Evolutionary conservation across 2,329 filamentous ascomycete genomes (phyloP).

Genomic region (Microdochium nivale): DNA sequence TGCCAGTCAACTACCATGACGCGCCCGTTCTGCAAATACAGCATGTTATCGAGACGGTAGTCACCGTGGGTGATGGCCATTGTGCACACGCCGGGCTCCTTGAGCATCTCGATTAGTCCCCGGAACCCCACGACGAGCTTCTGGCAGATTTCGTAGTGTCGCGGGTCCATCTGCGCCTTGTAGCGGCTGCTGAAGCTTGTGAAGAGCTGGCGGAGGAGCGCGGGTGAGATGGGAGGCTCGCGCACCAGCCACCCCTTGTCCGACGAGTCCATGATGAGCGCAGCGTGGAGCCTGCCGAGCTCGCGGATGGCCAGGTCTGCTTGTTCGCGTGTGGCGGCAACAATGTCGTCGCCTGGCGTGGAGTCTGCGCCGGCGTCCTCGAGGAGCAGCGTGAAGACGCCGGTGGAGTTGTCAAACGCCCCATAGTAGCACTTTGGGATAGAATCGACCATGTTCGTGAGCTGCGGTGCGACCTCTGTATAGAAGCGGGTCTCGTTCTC

Average conservation of each 20-base stretch:
- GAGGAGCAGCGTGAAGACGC: background rate
- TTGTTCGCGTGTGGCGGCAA: background rate
- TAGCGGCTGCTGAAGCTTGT: background rate
- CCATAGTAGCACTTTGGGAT: background rate
- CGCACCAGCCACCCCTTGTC: background rate
- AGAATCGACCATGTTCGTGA: background rate
- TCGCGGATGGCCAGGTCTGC: background rate
- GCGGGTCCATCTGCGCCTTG: background rate
- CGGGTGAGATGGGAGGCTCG: background rate
- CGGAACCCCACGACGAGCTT: background rate
- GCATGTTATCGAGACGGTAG: background rate
- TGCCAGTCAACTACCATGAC: conserved; percentile 1
- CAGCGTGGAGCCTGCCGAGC: background rate
- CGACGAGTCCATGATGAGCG: background rate
- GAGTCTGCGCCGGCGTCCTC: background rate
- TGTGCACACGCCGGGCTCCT: background rate
- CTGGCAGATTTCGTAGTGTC: background rate
- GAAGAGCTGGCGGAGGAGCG: background rate
- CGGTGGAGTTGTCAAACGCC: background rate
- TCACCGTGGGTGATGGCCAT: background rate
- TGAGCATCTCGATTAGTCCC: background rate
- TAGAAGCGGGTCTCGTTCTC: background rate
- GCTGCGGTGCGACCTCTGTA: background rate
- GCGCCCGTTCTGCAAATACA: background rate
- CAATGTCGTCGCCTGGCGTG: background rate